Percentiles rank a stretch among this genome's conserved stretches.
Conservation (phyloP, 441 rosid species). For the Kokia cookei region DNA sequence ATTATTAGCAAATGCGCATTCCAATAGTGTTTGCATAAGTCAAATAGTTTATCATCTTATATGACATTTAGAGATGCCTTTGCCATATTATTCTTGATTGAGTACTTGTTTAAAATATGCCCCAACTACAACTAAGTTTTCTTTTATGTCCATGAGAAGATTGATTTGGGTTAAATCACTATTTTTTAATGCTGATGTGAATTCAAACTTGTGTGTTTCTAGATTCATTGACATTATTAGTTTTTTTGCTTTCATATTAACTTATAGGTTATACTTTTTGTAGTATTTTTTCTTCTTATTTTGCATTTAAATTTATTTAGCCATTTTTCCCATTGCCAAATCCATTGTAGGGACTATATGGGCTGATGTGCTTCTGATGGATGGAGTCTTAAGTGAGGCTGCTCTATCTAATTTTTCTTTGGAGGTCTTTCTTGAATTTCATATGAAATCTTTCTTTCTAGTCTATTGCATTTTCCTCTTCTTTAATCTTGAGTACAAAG, state of each 20-base stretch:
- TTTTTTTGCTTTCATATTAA: not conserved
- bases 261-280: not conserved
- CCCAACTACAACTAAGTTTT: not conserved
- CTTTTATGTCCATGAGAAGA: not conserved
- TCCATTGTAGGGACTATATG: slow-evolving; percentile 66
- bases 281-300: slow-evolving; percentile 2
- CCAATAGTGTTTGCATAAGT: not conserved
- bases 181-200: not conserved
- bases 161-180: not conserved
- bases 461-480: not conserved
- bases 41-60: not conserved
- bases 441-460: not conserved
- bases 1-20: not conserved
- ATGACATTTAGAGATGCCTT: not conserved
- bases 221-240: not conserved
- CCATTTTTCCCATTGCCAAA: slow-evolving; percentile 20
- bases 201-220: not conserved
- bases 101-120: not conserved
- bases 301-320: slow-evolving; percentile 2
- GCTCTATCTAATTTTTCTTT: slow-evolving; percentile 61
- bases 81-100: not conserved
- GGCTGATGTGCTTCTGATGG: slow-evolving; percentile 84
- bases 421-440: slow-evolving; percentile 45
- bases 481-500: not conserved
- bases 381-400: slow-evolving; percentile 78